phyloP scores from a whole-genome alignment of 2,329 filamentous ascomycete species.

The Cercospora sesami region DNA sequence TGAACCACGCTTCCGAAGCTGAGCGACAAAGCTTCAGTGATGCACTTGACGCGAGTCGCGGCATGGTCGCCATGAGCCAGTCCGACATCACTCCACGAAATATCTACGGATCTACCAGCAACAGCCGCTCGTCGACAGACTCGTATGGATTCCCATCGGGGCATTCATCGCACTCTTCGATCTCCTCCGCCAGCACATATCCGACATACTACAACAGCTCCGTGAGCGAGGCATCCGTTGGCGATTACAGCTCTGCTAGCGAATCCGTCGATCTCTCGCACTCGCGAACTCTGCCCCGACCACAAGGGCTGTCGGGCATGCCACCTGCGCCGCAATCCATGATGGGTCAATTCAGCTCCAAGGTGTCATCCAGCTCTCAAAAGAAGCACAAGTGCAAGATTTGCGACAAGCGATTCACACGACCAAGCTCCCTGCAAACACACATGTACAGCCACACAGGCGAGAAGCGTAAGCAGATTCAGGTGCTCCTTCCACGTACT shows the following conservation, averaged over 20 bases:
- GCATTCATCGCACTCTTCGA: slow-evolving; percentile 83
- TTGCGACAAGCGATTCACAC: slow-evolving; percentile 95
- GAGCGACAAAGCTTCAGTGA: slow-evolving; percentile 75
- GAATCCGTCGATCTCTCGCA: slow-evolving; percentile 77
- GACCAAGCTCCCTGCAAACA: slow-evolving; percentile 90
- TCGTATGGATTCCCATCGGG: slow-evolving; percentile 88
- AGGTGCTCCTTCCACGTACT: background rate
- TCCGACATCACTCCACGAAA: slow-evolving; percentile 78
- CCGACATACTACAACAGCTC: slow-evolving; percentile 81
- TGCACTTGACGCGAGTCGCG: slow-evolving; percentile 86
- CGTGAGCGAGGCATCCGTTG: slow-evolving; percentile 75
- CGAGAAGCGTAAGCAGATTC: slow-evolving; percentile 79
- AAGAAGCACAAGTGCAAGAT: slow-evolving; percentile 99
- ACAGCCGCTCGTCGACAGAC: slow-evolving; percentile 68
- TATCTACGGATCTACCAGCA: slow-evolving; percentile 67
- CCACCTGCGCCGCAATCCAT: slow-evolving; percentile 90
- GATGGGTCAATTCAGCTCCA: slow-evolving; percentile 98
- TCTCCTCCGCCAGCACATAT: slow-evolving; percentile 79
- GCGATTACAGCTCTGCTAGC: slow-evolving; percentile 90
- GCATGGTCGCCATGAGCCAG: slow-evolving; percentile 94
- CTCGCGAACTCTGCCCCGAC: slow-evolving; percentile 80
- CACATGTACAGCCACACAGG: slow-evolving; percentile 99
- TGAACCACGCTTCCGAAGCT: slow-evolving; percentile 56
- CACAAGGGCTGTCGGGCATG: slow-evolving; percentile 64
- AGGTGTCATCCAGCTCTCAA: slow-evolving; percentile 90